These are phyloP conservation scores for Sphaerulina vaccinii DNA, from an alignment of 2,329 filamentous ascomycete genomes.

Conservation along the genomic window DNA sequence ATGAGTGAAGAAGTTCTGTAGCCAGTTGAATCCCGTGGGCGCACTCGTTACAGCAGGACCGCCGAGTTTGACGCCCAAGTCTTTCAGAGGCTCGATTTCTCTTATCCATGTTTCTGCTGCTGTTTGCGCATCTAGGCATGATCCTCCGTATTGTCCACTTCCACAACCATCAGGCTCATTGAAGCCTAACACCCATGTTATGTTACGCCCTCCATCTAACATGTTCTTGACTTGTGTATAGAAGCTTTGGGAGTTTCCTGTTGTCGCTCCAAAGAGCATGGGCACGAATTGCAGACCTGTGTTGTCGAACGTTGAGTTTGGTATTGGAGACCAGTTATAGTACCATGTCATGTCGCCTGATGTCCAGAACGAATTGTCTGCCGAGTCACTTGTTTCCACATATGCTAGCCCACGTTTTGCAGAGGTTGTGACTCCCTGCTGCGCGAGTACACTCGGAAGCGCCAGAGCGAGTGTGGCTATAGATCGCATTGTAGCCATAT, in stretches of 20 bases:
- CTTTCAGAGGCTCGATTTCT: constrained; percentile 67
- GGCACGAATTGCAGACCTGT: constrained; percentile 70
- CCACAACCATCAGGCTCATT: constrained; percentile 71
- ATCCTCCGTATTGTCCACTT: constrained; percentile 56
- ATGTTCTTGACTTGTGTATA: constrained; percentile 57
- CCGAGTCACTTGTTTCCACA: constrained; percentile 56
- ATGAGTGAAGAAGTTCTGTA: constrained; percentile 63
- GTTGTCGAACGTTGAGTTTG: constrained; percentile 42
- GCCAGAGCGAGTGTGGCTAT: constrained; percentile 7
- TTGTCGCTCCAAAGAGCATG: constrained; percentile 70
- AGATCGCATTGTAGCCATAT: constrained; percentile 13
- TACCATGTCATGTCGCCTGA: constrained; percentile 72
- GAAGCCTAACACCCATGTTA: constrained; percentile 70
- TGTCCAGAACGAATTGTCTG: constrained; percentile 67
- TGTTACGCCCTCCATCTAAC: constrained; percentile 55
- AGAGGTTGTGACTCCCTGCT: constrained; percentile 36
- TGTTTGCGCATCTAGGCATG: constrained; percentile 55
- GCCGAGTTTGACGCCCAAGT: constrained; percentile 64
- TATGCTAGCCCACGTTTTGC: constrained; percentile 73
- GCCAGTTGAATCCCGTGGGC: constrained; percentile 62
- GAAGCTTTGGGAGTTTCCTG: constrained; percentile 58
- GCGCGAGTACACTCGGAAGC: constrained; percentile 20
- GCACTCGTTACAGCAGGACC: constrained; percentile 69
- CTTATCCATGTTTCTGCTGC: constrained; percentile 70
- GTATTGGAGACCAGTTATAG: constrained; percentile 70